A percentile compares a stretch with the other conserved stretches of the same genome.
These are phyloP conservation scores for Lagerstroemia speciosa DNA, from an alignment of 345 rosid genomes.

Conservation along the genomic window DNA sequence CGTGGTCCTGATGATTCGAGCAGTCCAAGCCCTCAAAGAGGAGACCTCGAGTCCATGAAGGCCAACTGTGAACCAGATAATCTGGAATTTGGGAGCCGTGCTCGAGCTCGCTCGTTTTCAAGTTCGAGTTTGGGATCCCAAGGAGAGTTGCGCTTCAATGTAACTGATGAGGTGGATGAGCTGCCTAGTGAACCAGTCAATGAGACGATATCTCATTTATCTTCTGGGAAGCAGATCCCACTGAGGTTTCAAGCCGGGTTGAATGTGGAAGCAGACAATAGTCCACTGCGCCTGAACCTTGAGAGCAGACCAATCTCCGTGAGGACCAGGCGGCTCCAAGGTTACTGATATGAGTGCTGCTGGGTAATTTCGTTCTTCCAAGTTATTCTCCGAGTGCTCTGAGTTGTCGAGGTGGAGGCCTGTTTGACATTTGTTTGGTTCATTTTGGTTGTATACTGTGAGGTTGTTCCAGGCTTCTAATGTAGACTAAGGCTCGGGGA, in stretches of 20 bases:
- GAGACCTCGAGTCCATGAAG: neutral
- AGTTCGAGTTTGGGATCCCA: neutral
- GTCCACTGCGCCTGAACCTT: constrained; percentile 19
- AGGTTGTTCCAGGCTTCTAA: too few relatives aligned
- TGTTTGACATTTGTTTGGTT: too few relatives aligned
- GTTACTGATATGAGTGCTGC: constrained; percentile 29
- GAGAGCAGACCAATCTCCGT: constrained; percentile 44
- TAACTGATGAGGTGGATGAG: neutral
- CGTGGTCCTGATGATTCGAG: constrained; percentile 27
- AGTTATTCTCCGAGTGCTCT: neutral
- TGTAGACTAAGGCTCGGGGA: too few relatives aligned
- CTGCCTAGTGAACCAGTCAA: neutral
- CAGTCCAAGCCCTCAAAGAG: constrained; percentile 5
- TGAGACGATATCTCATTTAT: neutral
- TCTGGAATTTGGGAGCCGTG: neutral
- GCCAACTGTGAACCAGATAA: neutral
- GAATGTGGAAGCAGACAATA: constrained; percentile 22
- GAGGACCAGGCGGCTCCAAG: constrained; percentile 52
- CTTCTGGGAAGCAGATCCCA: constrained; percentile 16
- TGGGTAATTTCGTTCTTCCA: neutral
- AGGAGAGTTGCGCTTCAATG: neutral
- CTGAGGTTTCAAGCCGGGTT: constrained; percentile 20
- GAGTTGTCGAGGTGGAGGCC: too few relatives aligned
- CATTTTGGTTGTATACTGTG: neutral
- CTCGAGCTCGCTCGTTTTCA: neutral